Evolutionary conservation across 495 filamentous ascomycete species (phyloP).

Genomic region (Penicillium argentinense): DNA sequence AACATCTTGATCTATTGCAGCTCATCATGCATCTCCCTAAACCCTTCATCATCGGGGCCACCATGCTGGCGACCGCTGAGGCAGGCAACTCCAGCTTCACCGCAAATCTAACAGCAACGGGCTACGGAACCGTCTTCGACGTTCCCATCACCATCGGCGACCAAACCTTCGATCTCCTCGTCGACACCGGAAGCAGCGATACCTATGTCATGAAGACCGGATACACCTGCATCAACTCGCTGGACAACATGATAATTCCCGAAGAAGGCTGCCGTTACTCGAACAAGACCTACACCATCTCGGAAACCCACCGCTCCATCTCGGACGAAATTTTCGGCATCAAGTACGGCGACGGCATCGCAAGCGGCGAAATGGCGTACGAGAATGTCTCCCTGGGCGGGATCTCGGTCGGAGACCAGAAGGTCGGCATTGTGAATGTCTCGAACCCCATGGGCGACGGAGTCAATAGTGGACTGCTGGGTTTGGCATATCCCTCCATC

Average conservation of each 20-base stretch:
- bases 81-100: background rate
- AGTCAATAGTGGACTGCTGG: constrained; percentile 52
- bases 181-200: constrained; percentile 65
- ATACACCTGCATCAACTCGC: constrained; percentile 47
- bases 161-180: constrained; percentile 46
- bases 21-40: too few species aligned
- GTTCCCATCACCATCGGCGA: constrained; percentile 20
- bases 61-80: too few species aligned
- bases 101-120: constrained; percentile 1
- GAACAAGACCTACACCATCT: constrained; percentile 44
- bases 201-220: constrained; percentile 53
- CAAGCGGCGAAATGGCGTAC: constrained; percentile 56
- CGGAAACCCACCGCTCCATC: constrained; percentile 40
- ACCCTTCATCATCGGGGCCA: too few species aligned
- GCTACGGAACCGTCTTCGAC: constrained; percentile 26
- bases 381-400: constrained; percentile 57
- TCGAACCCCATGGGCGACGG: constrained; percentile 51
- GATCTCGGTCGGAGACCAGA: constrained; percentile 53
- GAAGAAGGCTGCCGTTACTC: constrained; percentile 45
- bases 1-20: too few species aligned
- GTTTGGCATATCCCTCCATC: constrained; percentile 59
- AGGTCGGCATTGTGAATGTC: constrained; percentile 49
- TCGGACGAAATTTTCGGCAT: constrained; percentile 55
- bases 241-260: constrained; percentile 19
- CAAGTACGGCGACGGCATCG: constrained; percentile 55